Percentiles rank a stretch among this genome's conserved stretches.
Conservation (phyloP, 805 yeast species). For the Jamesozyma spencerorum region DNA sequence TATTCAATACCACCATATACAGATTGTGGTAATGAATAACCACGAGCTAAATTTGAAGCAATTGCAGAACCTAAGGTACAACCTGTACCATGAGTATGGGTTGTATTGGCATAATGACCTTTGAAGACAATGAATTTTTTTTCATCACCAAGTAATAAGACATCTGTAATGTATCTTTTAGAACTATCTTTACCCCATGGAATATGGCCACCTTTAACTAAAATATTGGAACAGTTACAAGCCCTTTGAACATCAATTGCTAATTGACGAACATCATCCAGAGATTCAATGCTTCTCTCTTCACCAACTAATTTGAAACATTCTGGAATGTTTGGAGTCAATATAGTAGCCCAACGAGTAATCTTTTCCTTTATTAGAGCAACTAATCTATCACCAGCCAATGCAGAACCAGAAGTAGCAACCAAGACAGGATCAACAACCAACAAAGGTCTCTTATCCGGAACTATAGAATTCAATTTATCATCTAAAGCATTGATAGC, state of each 20-base stretch:
- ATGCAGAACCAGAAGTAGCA: conserved; percentile 63
- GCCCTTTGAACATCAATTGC: conserved; percentile 34
- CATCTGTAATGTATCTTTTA: conserved; percentile 39
- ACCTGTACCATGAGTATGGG: conserved; percentile 81
- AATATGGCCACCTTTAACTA: conserved; percentile 76
- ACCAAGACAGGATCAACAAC: conserved; percentile 81
- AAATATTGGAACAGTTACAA: conserved; percentile 41
- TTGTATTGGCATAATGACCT: conserved; percentile 38
- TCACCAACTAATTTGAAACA: conserved; percentile 37
- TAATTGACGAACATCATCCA: conserved; percentile 35
- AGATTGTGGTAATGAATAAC: conserved; percentile 37
- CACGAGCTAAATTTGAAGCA: conserved; percentile 63
- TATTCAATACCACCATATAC: conserved; percentile 51
- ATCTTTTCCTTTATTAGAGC: conserved; percentile 38
- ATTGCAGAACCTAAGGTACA: conserved; percentile 79
- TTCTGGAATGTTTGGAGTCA: conserved; percentile 73
- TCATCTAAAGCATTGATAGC: conserved; percentile 41
- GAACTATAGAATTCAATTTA: conserved; percentile 27
- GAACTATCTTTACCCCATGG: conserved; percentile 33
- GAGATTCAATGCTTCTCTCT: conserved; percentile 21
- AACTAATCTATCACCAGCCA: conserved; percentile 36
- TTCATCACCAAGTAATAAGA: conserved; percentile 39
- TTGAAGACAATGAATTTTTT: conserved; percentile 36
- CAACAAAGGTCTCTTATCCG: conserved; percentile 31
- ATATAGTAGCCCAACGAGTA: conserved; percentile 45